phyloP scores from a whole-genome alignment of 345 rosid species.

The Pistacia vera region DNA sequence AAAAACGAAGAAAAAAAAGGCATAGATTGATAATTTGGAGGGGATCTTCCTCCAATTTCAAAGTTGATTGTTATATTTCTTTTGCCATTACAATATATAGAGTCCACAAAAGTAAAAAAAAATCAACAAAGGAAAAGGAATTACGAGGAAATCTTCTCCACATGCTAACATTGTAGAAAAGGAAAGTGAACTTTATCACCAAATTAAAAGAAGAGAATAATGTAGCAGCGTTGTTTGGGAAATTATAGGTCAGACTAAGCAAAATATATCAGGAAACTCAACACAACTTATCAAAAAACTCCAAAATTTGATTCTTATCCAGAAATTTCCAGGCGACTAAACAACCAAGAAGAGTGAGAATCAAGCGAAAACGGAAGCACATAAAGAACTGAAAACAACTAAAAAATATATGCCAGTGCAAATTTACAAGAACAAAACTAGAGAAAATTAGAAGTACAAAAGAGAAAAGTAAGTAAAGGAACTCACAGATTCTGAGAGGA shows the following conservation, averaged over 20 bases:
- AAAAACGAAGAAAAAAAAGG: too few relatives aligned
- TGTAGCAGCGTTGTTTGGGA: neutral
- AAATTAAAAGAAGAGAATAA: neutral
- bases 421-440: neutral
- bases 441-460: neutral
- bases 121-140: too few relatives aligned
- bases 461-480: neutral
- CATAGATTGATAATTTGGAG: too few relatives aligned
- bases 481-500: constrained; percentile 40
- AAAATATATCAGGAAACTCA: neutral
- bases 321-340: constrained; percentile 15
- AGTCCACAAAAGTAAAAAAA: too few relatives aligned
- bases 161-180: too few relatives aligned
- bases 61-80: too few relatives aligned
- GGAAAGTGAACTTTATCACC: too few relatives aligned
- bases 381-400: neutral
- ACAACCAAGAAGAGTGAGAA: neutral
- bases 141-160: too few relatives aligned
- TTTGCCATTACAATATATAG: too few relatives aligned
- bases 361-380: neutral
- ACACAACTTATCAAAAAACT: neutral
- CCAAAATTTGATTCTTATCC: constrained; percentile 12
- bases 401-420: neutral
- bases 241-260: neutral
- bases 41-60: too few relatives aligned